These are phyloP conservation scores for Fusarium irregulare DNA, from an alignment of 2,329 filamentous ascomycete genomes.

Conservation along the genomic window DNA sequence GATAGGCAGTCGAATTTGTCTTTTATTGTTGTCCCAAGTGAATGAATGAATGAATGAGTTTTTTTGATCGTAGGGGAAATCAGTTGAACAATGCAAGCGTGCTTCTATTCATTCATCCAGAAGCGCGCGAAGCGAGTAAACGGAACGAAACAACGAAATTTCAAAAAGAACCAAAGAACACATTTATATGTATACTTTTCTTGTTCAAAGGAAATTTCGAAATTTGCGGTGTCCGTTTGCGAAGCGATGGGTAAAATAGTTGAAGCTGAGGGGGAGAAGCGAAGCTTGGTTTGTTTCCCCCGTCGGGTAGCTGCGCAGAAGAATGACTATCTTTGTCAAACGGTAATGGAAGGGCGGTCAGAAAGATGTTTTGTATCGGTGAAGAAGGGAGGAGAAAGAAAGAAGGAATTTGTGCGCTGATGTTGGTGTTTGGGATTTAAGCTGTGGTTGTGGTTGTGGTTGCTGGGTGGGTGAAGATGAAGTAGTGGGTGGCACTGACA, in stretches of 20 bases:
- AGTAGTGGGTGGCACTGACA: constrained; percentile 10
- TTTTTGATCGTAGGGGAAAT: background rate
- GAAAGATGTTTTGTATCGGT: background rate
- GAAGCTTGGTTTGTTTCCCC: constrained; percentile 18
- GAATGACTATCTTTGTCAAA: constrained; percentile 7
- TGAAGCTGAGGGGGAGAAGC: background rate
- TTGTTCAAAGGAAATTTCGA: background rate
- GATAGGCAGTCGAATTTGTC: constrained; percentile 12
- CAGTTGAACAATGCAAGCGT: constrained; percentile 18
- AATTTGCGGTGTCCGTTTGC: background rate
- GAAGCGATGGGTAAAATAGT: background rate
- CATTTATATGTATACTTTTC: background rate
- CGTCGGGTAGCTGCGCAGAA: constrained; percentile 30
- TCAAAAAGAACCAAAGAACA: background rate
- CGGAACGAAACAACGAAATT: background rate
- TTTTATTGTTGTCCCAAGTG: constrained; percentile 14
- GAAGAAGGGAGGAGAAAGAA: background rate
- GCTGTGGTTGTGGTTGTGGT: background rate
- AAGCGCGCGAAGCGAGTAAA: constrained; percentile 10
- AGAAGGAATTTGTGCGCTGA: background rate
- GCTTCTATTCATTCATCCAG: constrained; percentile 24
- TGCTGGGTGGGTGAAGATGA: background rate
- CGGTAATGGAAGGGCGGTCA: constrained; percentile 9
- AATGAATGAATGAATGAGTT: background rate
- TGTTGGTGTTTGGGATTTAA: background rate